Evolutionary conservation across 2,329 filamentous ascomycete species (phyloP), one percentile per base, ranked within the genome.

Genomic region (Calonectria montana): DNA sequence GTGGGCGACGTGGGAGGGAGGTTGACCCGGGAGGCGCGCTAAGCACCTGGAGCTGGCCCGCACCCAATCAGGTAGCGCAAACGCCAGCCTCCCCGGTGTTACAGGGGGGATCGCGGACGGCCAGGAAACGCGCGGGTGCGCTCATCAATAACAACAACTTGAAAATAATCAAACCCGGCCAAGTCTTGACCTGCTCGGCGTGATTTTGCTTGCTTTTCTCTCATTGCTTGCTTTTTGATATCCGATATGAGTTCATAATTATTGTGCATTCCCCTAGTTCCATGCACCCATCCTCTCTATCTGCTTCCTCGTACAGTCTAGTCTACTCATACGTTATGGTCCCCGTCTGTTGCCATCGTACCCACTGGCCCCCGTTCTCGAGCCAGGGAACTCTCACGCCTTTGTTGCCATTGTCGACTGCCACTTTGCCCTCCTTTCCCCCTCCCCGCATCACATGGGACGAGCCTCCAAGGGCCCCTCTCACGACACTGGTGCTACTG

Each of bases 11-110:
- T 69, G 72, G 67, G 79, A 76, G 77, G 78, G 76, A 78, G 77
- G 76, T 78, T 80, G 79, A 76, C 74, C 74, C 76, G 73, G 77
- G 53, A 62, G 71, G 75, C 76, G 75, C 77, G 77, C 77, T 79
- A 79, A 71, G 59, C 39, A 72, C 57, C 10, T 43, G 10, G 35
- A 31, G 64, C 12, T 45, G 37, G 43, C 27, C 29, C 35, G 39
- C 50, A 70, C n/a, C 77, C 77, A 79, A 79, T 79, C 74, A 79
- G 15, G 13, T 12, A 16, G 12, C 67, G 57, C 67, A 70, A 48
- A 71, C 53, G 61, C 35, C 62, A 27, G 67, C 62, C 66, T 37
- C 59, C 65, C 70, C 70, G 65, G 70, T 74, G 76, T 72, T 70
- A 67, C 72, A 76, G 72, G 74, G 74, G 72, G 71, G 65, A 72